Base-by-base conservation (phyloP, 179 eudicot species). In the Silene vulgaris region DNA sequence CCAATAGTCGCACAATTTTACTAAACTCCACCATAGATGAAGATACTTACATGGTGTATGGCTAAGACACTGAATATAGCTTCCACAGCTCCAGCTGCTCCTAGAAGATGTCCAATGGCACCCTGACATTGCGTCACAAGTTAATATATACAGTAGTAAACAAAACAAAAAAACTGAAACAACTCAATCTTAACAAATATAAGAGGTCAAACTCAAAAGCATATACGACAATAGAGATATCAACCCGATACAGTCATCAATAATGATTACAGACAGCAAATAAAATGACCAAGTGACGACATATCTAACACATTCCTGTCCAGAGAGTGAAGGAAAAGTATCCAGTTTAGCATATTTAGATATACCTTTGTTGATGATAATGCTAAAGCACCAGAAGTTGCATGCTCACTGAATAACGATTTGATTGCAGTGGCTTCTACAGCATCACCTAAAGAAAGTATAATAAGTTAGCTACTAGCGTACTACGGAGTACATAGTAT, bases 51-150 rank as follows among this genome's bases (percentile, higher is more conserved):
- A 64, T 82, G 83, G 81, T 92, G 89, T 65, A 95, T 81, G 43
- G 99, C 87, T 75, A 95, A 80, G 78, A 88, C 86, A 20, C 88
- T 72, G 82, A 95, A 90, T 64, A 95, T 88, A 54, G 99, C 97
- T 81, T 95, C 99, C 48, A 92, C 99, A 61, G 97, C 91, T 85
- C 99, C 99, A 77, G 99, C 97, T 57, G 99, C 97, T 13, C 99
- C 99, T 73, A 95, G 89, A 61, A 95, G 95, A 87, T 95, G 97
- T 32, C 98, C 98, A 62, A 83, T 74, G 28, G 98, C 97, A 80
- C 97, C 99, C 97, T 94, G 77, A 75, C 5, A 81, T 52, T 74
- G 32, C 45, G 64, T 57, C 79, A 74, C 12, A 77, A 71, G 43
- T 71, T 32, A 63, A 69, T 48, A 65, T 62, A 62, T 8, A 19